Percentiles rank a stretch among this genome's conserved stretches.
Conservation (phyloP, 768 basidiomycete genomes). For the Tulasnella sp. region DNA sequence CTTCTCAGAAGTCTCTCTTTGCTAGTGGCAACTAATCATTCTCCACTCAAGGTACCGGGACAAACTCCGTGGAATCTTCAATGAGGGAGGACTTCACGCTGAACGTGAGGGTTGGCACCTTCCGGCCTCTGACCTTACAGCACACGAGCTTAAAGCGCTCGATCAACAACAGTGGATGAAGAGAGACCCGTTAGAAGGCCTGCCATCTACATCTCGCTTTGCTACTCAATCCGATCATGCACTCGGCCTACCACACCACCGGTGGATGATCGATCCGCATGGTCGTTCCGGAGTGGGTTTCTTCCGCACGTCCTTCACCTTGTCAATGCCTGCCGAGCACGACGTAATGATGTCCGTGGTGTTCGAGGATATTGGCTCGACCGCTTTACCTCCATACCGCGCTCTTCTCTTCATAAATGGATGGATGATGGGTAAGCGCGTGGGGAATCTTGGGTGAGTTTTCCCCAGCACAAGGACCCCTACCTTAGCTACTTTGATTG, state of each 20-base stretch:
- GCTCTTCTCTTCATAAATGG: constrained; percentile 72
- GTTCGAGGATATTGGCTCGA: constrained; percentile 41
- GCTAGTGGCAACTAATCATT: neutral
- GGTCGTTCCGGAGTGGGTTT: constrained; percentile 63
- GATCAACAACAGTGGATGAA: neutral
- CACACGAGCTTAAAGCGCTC: neutral
- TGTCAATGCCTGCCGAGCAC: constrained; percentile 46
- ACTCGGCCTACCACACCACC: neutral
- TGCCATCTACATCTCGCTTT: constrained; percentile 31
- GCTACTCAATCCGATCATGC: neutral
- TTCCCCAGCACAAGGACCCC: too few species aligned
- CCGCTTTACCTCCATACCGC: constrained; percentile 46
- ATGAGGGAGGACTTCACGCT: constrained; percentile 64
- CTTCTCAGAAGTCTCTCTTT: neutral
- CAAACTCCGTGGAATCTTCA: constrained; percentile 55
- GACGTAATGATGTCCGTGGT: constrained; percentile 65
- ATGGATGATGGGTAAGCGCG: constrained; percentile 80
- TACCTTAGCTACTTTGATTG: neutral
- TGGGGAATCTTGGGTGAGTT: constrained; percentile 57
- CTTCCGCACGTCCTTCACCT: constrained; percentile 63
- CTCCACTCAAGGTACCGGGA: constrained; percentile 52
- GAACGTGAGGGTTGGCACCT: constrained; percentile 68
- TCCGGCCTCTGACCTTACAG: constrained; percentile 43
- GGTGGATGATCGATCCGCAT: constrained; percentile 16
- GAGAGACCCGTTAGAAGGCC: constrained; percentile 33